A percentile compares a stretch with the other conserved stretches of the same genome.
phyloP scores from a whole-genome alignment of 2,329 filamentous ascomycete species.

The Fusarium nurragi region DNA sequence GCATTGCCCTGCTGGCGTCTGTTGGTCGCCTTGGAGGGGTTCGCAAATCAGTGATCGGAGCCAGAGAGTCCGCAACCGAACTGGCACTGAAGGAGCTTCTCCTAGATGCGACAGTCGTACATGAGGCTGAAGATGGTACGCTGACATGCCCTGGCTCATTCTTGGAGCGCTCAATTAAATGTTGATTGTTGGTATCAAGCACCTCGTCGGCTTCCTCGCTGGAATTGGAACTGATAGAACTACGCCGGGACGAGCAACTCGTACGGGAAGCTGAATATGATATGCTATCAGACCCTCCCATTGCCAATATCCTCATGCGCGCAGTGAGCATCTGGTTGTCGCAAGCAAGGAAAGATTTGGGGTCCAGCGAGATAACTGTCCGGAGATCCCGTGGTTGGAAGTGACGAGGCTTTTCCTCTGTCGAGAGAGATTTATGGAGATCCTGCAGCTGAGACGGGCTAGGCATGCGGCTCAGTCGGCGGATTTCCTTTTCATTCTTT shows the following conservation, averaged over 20 bases:
- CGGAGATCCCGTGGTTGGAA: fast-evolving
- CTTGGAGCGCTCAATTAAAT: background rate
- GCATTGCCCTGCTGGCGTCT: background rate
- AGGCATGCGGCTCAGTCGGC: constrained; percentile 25
- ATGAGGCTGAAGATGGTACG: background rate
- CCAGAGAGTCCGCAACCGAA: background rate
- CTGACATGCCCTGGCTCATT: background rate
- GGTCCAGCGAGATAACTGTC: fast-evolving
- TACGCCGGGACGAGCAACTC: fast-evolving
- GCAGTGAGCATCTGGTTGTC: constrained; percentile 7
- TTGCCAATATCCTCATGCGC: background rate
- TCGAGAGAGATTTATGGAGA: background rate
- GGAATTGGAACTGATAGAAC: fast-evolving
- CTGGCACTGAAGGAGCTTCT: constrained; percentile 15
- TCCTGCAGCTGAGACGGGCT: constrained; percentile 9
- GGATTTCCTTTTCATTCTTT: constrained; percentile 31
- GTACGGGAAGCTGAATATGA: background rate
- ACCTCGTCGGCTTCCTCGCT: background rate
- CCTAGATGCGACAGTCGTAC: background rate
- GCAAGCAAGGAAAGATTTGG: background rate
- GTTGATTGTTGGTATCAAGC: background rate
- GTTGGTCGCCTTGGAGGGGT: background rate
- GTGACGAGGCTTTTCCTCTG: fast-evolving
- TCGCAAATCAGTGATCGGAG: background rate
- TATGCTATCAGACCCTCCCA: background rate